Evolutionary conservation across 257 asterid species (phyloP).

Genomic region (Solanum neorickii): DNA sequence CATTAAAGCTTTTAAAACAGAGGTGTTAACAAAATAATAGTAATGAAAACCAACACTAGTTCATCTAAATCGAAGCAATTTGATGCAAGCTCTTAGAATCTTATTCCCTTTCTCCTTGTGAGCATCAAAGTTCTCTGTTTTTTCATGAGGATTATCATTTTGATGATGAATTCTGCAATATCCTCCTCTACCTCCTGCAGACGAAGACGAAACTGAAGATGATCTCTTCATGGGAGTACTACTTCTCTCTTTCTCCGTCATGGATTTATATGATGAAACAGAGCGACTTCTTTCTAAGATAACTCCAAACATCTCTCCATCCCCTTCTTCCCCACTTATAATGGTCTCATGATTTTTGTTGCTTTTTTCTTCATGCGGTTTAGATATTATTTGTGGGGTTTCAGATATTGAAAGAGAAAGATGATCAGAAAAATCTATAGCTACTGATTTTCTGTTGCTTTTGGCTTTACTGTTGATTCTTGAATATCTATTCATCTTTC

Average conservation of each 20-base stretch:
- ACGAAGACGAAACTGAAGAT: conserved; percentile 7
- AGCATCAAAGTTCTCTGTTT: neutral
- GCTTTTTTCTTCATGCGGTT: neutral
- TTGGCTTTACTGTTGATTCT: conserved; percentile 6
- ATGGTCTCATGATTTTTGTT: neutral
- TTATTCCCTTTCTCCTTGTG: conserved; percentile 8
- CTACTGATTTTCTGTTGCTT: neutral
- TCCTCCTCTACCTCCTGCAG: neutral
- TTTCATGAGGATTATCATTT: neutral
- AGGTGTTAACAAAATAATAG: no score
- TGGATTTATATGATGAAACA: neutral
- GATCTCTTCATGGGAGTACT: conserved; percentile 18
- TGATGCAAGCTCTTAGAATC: conserved; percentile 14
- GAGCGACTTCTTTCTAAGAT: conserved; percentile 16
- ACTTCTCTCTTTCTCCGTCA: conserved; percentile 8
- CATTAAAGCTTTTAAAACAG: no score
- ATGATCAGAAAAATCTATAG: neutral
- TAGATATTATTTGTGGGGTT: neutral
- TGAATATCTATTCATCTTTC: conserved; percentile 12
- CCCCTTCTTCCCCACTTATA: neutral
- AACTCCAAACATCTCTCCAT: conserved; percentile 31
- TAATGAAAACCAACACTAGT: neutral
- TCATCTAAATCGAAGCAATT: conserved; percentile 11
- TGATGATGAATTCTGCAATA: conserved; percentile 24
- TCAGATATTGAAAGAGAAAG: neutral